Base-by-base conservation (phyloP, 1,284 basidiomycete species). In the Cerrena zonata region DNA sequence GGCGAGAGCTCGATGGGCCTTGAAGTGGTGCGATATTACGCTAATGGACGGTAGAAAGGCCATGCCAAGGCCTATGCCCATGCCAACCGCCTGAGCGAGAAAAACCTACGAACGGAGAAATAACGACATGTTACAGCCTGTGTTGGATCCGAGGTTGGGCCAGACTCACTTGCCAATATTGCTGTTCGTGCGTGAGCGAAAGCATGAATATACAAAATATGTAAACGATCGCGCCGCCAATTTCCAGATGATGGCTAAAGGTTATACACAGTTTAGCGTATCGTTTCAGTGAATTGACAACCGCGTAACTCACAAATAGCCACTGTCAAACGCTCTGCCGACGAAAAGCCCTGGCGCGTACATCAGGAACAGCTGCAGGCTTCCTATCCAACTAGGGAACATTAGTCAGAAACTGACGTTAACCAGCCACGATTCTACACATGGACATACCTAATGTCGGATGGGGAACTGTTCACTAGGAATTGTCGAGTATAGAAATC, bases 11-110 rank as follows among this genome's bases (percentile, higher is more conserved):
- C 78, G 67, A 21, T 70, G 69, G 44, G 56, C 56, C 48, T 66
- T 68, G 56, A 78, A 79, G 59, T 79, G 74, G 50, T 78, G 75
- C 0, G 69, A 67, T 26, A 78, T 68, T 55, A 79, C 68, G 47
- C 67, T 71, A 49, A 79, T 62, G 3, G 77, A 77, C 0, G 78
- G 78, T 38, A 78, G 65, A 60, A 77, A 78, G n/a, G 78, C 65
- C 24, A 79, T 58, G 4, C 74, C 71, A 55, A 74, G 73, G 7
- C 72, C 77, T 21, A 79, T 58, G 4, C 78, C 78, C 62, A 76
- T 72, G n/a, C 76, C 77, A 22, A 80, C 61, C 15, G 67, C 77
- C 59, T 79, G 77, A 2, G 73, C 65, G 18, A 80, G 67, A 58
- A 79, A 79, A 37, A 77, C 69, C 75, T 78, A 53, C 38, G 36